Evolutionary conservation across 768 basidiomycete species (phyloP), one percentile per base, ranked within the genome.

Genomic region (Xanthoconium stramineum): DNA sequence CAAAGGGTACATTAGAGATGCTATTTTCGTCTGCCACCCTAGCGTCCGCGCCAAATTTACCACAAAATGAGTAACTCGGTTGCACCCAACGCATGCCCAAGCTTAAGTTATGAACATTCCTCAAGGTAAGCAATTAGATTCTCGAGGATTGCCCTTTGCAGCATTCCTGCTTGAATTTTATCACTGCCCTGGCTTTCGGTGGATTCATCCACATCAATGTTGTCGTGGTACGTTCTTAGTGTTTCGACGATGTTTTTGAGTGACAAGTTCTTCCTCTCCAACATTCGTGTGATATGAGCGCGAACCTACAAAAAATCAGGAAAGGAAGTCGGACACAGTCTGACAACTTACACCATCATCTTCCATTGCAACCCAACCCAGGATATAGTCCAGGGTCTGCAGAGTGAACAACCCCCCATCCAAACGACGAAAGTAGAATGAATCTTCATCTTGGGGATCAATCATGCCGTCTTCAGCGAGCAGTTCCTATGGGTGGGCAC

Each of bases 321-420:
- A 44, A 37, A 43, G 40, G 38, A 36, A 20, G 29, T 30, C 12
- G 7, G 20, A 20, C 14, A 40, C 10, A 17, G 6, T 33, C 8
- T 47, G 35, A 28, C 19, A 17, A 57, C 90, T 53, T 75, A 97
- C 97, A 37, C 96, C 97, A 64, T 98, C 96, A 63, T 98, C 96
- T 73, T 99, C 97, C 94, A 98, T 95, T 53, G 85, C 81, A 29
- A 98, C 73, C 97, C 97, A 99, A 6, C 90, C 94, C 38, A 98
- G 73, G 57, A 98, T 89, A 63, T 95, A 98, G 70, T 98, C 96
- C 39, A 93, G 82, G 17, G 87, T 93, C 65, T 98, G 96, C 9
- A 98, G 72, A 2, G 88, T 89, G 67, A 90, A 94, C 43, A 97
- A 72, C 0, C 97, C 97, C 3, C 86, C 85, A 55, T 97, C 94